Conservation (phyloP, 164 flowering plant genomes). For the Hamamelis virginiana region DNA sequence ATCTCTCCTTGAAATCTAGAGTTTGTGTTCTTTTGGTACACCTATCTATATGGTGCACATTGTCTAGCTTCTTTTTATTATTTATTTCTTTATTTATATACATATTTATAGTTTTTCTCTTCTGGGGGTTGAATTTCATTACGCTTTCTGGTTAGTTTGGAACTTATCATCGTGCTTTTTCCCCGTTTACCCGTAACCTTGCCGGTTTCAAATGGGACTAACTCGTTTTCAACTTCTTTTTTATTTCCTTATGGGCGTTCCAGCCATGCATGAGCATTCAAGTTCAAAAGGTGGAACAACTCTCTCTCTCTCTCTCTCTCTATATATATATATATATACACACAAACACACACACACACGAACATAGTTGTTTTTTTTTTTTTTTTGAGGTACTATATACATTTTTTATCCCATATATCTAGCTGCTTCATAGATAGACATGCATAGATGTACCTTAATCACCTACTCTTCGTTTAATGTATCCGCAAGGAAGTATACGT, state of each 20-base stretch:
- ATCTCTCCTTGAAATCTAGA: neutral
- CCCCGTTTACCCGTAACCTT: slow-evolving; percentile 29
- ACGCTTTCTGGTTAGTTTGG: slow-evolving; percentile 30
- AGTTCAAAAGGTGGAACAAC: slow-evolving; percentile 13
- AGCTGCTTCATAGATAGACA: neutral
- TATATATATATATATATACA: neutral
- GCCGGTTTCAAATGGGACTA: slow-evolving; percentile 25
- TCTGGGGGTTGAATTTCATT: slow-evolving; percentile 5
- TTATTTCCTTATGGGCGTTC: slow-evolving; percentile 16
- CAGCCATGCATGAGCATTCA: slow-evolving; percentile 29
- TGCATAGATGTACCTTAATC: slow-evolving; percentile 27
- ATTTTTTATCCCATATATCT: too few relatives aligned
- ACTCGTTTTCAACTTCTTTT: slow-evolving; percentile 18
- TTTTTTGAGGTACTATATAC: too few relatives aligned
- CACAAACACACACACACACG: too few relatives aligned
- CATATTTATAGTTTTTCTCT: neutral
- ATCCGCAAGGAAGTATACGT: neutral
- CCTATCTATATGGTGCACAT: too few relatives aligned
- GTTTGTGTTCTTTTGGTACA: neutral
- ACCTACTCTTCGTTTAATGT: slow-evolving; percentile 14
- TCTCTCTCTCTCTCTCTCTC: slow-evolving; percentile 4
- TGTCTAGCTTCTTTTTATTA: neutral
- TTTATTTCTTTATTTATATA: neutral
- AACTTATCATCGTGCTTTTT: slow-evolving; percentile 29
- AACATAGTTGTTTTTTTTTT: too few relatives aligned